Evolutionary conservation across 179 eudicot species (phyloP).

Genomic region (Drosera spatulata): DNA sequence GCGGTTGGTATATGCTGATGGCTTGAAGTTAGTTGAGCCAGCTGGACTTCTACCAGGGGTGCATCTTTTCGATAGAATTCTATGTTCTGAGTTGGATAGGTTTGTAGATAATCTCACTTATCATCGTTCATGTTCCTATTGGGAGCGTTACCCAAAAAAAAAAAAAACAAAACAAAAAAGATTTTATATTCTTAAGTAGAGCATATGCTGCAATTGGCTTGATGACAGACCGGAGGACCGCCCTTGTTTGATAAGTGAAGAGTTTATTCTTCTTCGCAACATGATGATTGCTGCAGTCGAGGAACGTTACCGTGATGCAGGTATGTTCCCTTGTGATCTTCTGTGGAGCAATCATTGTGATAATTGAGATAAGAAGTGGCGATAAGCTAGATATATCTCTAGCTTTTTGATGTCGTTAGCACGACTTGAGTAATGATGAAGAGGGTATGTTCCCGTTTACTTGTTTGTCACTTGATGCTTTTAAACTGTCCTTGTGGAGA

Average conservation of each 20-base stretch:
- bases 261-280: constrained; percentile 59
- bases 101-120: constrained; percentile 5
- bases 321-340: constrained; percentile 14
- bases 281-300: constrained; percentile 73
- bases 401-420: not conserved
- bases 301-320: constrained; percentile 80
- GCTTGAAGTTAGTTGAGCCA: constrained; percentile 61
- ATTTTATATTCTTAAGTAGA: not conserved
- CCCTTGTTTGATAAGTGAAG: constrained; percentile 68
- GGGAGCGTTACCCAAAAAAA: not conserved
- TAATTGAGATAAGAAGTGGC: not conserved
- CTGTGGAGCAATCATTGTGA: not conserved
- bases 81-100: constrained; percentile 68
- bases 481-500: not conserved
- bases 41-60: constrained; percentile 23
- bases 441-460: no score
- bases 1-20: constrained; percentile 67
- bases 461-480: not conserved
- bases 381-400: not conserved
- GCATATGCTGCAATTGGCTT: not conserved
- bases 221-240: constrained; percentile 53
- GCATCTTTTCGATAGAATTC: constrained; percentile 33
- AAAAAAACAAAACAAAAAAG: no score
- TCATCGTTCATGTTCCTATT: not conserved
- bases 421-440: not conserved